Evolutionary conservation across 805 yeast species (phyloP).

Genomic region (Candida ponderosae): DNA sequence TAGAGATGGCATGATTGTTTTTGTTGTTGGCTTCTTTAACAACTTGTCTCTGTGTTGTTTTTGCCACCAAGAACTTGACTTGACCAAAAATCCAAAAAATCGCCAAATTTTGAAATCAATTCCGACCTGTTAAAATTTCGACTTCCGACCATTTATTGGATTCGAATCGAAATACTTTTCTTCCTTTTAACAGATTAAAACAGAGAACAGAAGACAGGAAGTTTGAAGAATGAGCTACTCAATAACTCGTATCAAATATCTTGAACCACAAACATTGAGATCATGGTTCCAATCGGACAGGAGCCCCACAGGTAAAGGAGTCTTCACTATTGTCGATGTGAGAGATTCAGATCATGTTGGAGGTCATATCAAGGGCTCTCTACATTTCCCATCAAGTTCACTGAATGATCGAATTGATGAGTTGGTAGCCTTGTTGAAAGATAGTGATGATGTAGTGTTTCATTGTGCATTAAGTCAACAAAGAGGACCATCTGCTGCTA

Average conservation of each 20-base stretch:
- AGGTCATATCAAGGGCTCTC: constrained; percentile 53
- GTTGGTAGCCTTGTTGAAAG: constrained; percentile 4
- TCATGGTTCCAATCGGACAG: constrained; percentile 32
- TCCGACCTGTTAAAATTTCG: too few relatives aligned
- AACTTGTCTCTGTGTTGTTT: too few relatives aligned
- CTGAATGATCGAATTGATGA: constrained; percentile 27
- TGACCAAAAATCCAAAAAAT: too few relatives aligned
- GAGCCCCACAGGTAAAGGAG: constrained; percentile 29
- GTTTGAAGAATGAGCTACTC: constrained; percentile 13
- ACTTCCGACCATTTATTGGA: too few relatives aligned
- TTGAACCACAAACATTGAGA: constrained; percentile 37
- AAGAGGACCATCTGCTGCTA: constrained; percentile 83
- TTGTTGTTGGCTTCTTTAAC: background rate
- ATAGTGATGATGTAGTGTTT: constrained; percentile 55
- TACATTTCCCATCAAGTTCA: constrained; percentile 45
- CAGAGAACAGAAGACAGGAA: too few relatives aligned
- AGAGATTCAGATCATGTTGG: constrained; percentile 80
- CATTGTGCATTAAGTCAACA: constrained; percentile 91
- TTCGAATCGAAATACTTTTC: too few relatives aligned
- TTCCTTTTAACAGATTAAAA: too few relatives aligned
- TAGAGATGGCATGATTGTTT: constrained; percentile 43
- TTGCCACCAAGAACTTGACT: too few relatives aligned
- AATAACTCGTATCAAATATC: constrained; percentile 36
- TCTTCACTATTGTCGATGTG: constrained; percentile 66
- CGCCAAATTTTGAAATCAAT: too few relatives aligned